Conservation (phyloP, 305 asterid genomes). For the Euphrasia arctica region DNA sequence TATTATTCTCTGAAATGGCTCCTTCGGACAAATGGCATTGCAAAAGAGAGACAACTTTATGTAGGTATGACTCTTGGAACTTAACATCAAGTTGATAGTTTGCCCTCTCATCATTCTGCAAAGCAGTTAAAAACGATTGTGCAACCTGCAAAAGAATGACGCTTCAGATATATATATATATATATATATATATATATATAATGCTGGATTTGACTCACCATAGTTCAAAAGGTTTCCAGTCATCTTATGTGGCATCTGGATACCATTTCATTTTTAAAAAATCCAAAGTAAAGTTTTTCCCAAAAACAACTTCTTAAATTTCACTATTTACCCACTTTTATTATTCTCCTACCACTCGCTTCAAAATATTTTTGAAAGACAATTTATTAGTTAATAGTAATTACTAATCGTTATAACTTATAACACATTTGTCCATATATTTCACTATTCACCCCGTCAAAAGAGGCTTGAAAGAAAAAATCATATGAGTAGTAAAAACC, state of each 20-base stretch:
- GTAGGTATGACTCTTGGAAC: slow-evolving; percentile 93
- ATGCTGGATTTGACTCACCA: slow-evolving; percentile 20
- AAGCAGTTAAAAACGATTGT: slow-evolving; percentile 75
- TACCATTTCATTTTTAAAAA: no score
- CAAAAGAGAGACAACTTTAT: slow-evolving; percentile 83
- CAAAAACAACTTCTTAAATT: no score
- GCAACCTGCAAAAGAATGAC: slow-evolving; percentile 67
- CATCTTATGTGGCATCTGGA: background rate
- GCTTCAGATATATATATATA: slow-evolving; percentile 18
- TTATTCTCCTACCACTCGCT: no score
- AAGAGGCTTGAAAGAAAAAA: background rate
- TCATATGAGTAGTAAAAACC: slow-evolving; percentile 7
- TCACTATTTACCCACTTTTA: no score
- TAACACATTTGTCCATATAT: no score
- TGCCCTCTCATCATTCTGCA: slow-evolving; percentile 97
- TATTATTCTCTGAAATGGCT: slow-evolving; percentile 57
- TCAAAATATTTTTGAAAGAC: no score
- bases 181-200: no score
- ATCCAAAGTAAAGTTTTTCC: no score
- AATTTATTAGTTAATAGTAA: no score
- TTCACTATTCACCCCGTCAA: slow-evolving; percentile 9
- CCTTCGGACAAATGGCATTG: slow-evolving; percentile 95
- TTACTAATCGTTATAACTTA: no score
- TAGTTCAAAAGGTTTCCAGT: slow-evolving; percentile 10
- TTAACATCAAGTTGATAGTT: slow-evolving; percentile 93